Evolutionary conservation across 1,284 basidiomycete species (phyloP), one percentile per base, ranked within the genome.

Genomic region (Inonotus obliquus): DNA sequence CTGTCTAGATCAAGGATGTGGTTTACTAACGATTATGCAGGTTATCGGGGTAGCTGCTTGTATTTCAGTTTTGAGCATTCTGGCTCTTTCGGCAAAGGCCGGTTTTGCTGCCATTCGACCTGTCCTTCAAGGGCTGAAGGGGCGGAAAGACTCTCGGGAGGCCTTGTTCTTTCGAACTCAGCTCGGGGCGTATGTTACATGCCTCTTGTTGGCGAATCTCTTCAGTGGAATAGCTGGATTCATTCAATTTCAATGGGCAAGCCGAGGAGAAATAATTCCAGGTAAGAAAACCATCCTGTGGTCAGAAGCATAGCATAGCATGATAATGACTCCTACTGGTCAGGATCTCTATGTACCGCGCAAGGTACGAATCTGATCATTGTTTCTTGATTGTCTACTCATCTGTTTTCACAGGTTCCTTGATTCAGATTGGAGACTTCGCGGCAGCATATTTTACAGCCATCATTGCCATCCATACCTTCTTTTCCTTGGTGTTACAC

Each of bases 111-210:
- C 74, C 54, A 52, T 77, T 54, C 70, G 65, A 52, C 58, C 66
- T 51, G 21, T 66, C 57, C 45, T 69, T 59, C 54, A 59, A 32
- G 57, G 59, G 25, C 41, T 47, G 49, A 58, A 58, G 54, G 63
- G 60, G 51, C 57, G 61, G 27, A 63, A 29, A 49, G 60, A 64
- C 63, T 68, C 67, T 61, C 73, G 75, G 53, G 82, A 84, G 69
- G 81, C 79, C 45, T 72, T 83, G 59, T 88, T 90, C 71, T 87
- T 90, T 70, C 78, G 79, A 63, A 87, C 86, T 5, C 86, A 87
- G 64, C 77, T 89, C 11, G 88, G 88, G 11, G 78, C 81, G 57
- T 89, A 89, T 70, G 79, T 81, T 14, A 77, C 76, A 49, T 87
- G 83, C 67, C 75, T 91, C 57, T 76, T 90, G 59, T 64, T 85